Conservation (phyloP, 192 early-diverging fungal genomes). For the Geranomyces michiganensis region DNA sequence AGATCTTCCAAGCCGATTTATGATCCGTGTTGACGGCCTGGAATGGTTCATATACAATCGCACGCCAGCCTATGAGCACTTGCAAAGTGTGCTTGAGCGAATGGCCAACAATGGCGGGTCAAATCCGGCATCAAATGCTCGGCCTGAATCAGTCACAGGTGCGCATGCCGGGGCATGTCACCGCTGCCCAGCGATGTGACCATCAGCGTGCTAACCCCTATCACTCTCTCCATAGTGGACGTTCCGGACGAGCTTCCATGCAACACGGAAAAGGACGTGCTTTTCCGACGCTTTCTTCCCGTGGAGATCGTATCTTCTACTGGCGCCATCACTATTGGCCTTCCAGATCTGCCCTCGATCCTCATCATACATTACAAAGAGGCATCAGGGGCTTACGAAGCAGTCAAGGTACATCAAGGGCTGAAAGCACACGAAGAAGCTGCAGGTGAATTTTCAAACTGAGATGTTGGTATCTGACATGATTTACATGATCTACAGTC, state of each 20-base stretch:
- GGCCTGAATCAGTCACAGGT: conserved; percentile 4
- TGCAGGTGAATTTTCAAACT: no score
- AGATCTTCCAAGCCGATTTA: conserved; percentile 57
- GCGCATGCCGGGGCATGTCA: neutral
- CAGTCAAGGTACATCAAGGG: conserved; percentile 30
- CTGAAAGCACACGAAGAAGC: no score
- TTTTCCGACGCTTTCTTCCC: conserved; percentile 66
- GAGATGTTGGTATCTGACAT: no score
- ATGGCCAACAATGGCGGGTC: neutral
- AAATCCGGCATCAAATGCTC: neutral
- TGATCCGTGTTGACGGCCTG: conserved; percentile 69
- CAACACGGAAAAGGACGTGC: conserved; percentile 32
- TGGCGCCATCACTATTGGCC: conserved; percentile 74
- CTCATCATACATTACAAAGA: conserved; percentile 62
- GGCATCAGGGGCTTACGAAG: conserved; percentile 59
- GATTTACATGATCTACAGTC: conserved; percentile 47
- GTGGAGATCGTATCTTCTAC: conserved; percentile 64
- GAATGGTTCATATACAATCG: conserved; percentile 86
- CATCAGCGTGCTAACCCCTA: neutral
- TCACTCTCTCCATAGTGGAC: neutral
- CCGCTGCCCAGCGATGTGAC: neutral
- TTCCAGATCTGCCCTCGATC: conserved; percentile 65
- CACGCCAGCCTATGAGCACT: conserved; percentile 66
- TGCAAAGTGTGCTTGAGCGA: conserved; percentile 36
- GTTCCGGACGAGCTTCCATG: conserved; percentile 11